These are phyloP conservation scores for Mycena rosella DNA, from an alignment of 768 basidiomycete species.

Conservation along the genomic window DNA sequence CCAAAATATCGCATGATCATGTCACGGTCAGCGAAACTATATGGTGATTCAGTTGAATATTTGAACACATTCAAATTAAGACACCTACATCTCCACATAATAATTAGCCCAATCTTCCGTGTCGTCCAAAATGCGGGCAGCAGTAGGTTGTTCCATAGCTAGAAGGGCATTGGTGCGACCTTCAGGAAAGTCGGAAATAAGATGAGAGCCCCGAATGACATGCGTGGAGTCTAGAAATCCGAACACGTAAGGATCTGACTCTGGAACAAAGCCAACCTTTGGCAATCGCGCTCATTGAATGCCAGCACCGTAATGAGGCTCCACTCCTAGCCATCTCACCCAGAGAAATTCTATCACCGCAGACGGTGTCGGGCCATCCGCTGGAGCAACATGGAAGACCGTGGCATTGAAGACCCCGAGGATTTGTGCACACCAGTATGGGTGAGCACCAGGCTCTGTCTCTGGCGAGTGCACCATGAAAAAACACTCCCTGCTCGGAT, in stretches of 20 bases:
- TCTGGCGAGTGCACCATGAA: slow-evolving; percentile 41
- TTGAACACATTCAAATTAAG: neutral
- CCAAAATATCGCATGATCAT: neutral
- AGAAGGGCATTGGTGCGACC: slow-evolving; percentile 33
- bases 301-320: slow-evolving; percentile 33
- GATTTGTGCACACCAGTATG: slow-evolving; percentile 42
- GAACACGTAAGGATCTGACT: slow-evolving; percentile 45
- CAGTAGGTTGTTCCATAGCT: slow-evolving; percentile 15
- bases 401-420: slow-evolving; percentile 43
- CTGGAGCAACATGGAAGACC: slow-evolving; percentile 28
- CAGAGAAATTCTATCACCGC: slow-evolving; percentile 45
- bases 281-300: slow-evolving; percentile 40
- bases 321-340: slow-evolving; percentile 41
- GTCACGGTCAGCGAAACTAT: slow-evolving; percentile 18
- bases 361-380: neutral
- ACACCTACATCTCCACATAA: slow-evolving; percentile 49
- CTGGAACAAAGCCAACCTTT: slow-evolving; percentile 44
- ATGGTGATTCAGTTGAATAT: neutral
- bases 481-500: slow-evolving; percentile 41
- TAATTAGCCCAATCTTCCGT: slow-evolving; percentile 46
- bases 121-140: slow-evolving; percentile 32
- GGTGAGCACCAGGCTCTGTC: slow-evolving; percentile 27
- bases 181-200: slow-evolving; percentile 50
- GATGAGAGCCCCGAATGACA: slow-evolving; percentile 49
- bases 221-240: slow-evolving; percentile 54